Evolutionary conservation across 2,329 filamentous ascomycete genomes (phyloP), one percentile per base, ranked within the genome.

Genomic region (Venturia aucupariae): DNA sequence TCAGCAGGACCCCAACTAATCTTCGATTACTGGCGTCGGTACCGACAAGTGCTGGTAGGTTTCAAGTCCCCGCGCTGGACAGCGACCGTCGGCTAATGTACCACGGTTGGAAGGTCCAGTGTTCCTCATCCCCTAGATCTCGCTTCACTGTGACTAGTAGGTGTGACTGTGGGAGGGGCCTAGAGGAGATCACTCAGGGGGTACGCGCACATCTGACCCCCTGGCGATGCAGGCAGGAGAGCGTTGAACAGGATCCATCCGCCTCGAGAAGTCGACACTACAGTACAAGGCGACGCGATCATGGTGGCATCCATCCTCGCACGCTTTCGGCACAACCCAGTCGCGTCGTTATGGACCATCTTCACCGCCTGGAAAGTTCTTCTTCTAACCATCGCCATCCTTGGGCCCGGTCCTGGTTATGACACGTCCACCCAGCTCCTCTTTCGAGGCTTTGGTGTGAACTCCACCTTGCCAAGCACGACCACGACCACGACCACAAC

Each of bases 351-450:
- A 19, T 54, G 70, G 32, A 61, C 69, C 15, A 69, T 78, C 3
- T 92, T 90, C 71, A 64, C 78, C 4, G 72, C 77, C 15, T 92
- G 88, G 88, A 94, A 93, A 72, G 61, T 74, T 6, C 71, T 90
- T 11, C 77, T 94, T 7, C 73, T 92, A n/a, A 69, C 81, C 57
- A 74, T 92, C 64, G 85, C 86, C 62, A 71, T 76, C 62, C 73
- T 83, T 59, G 84, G 81, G 65, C 83, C 83, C 19, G 84, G 84
- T 68, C 77, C 78, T 22, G 85, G 84, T 61, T 95, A 94, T 74
- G 90, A 95, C 76, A 92, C 90, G n/a, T 93, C 89, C 7, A 87
- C 83, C 7, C 81, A 81, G 46, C 75, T 84, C 27, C 39, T 61
- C 19, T 42, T 65, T 38, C 39, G 42, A 13, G 62, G 62, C 10